Evolutionary conservation across 495 filamentous ascomycete genomes (phyloP).

Genomic region (Aspergillus saccharolyticus): DNA sequence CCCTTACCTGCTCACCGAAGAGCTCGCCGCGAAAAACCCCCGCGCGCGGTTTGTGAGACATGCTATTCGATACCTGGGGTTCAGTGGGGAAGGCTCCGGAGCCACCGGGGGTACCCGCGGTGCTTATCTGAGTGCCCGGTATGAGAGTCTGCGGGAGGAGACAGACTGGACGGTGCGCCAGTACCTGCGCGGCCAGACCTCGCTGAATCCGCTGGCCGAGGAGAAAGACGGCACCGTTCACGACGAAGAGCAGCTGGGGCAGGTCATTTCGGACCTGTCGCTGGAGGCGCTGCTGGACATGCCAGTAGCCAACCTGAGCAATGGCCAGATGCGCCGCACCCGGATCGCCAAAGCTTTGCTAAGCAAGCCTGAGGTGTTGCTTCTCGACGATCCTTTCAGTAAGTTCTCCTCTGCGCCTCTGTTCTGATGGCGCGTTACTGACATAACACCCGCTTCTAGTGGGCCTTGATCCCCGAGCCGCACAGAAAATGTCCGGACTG

Average conservation of each 20-base stretch:
- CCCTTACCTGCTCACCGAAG: conserved; percentile 65
- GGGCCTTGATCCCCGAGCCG: conserved; percentile 84
- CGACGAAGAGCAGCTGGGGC: conserved; percentile 44
- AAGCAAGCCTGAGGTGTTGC: conserved; percentile 68
- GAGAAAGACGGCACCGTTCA: conserved; percentile 40
- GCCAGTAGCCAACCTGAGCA: conserved; percentile 83
- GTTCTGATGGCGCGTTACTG: background rate
- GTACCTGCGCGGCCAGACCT: conserved; percentile 71
- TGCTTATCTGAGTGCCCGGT: conserved; percentile 84
- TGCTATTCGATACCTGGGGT: conserved; percentile 81
- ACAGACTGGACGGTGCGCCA: conserved; percentile 80
- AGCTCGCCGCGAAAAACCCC: conserved; percentile 51
- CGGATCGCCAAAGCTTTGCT: conserved; percentile 83
- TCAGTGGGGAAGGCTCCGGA: conserved; percentile 54
- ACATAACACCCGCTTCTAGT: conserved; percentile 35
- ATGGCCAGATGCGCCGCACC: conserved; percentile 84
- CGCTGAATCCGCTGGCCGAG: conserved; percentile 64
- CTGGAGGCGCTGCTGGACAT: conserved; percentile 63
- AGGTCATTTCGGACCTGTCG: conserved; percentile 61
- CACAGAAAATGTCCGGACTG: conserved; percentile 61
- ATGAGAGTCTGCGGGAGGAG: conserved; percentile 80
- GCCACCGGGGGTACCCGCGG: conserved; percentile 56
- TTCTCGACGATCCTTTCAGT: conserved; percentile 94
- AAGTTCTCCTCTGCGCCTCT: conserved; percentile 15
- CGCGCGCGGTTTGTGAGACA: conserved; percentile 50